These are phyloP conservation scores for Hysterium pulicare DNA, from an alignment of 2,329 filamentous ascomycete species.

Conservation along the genomic window DNA sequence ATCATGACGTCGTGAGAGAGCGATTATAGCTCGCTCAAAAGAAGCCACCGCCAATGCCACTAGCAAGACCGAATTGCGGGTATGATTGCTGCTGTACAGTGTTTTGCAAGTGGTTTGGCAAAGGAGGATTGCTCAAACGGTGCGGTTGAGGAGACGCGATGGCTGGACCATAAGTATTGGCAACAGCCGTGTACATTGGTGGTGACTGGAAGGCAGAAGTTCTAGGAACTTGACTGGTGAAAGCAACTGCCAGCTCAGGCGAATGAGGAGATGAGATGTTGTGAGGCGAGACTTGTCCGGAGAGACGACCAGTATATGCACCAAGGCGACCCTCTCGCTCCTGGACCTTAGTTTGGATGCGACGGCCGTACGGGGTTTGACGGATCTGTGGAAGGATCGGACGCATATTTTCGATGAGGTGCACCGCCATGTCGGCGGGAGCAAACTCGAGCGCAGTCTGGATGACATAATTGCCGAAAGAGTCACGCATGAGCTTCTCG, in stretches of 20 bases:
- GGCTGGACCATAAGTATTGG: constrained; percentile 25
- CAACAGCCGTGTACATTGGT: constrained; percentile 34
- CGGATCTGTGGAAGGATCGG: constrained; percentile 81
- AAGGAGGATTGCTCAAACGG: constrained; percentile 35
- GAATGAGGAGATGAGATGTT: constrained; percentile 19
- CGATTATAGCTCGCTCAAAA: constrained; percentile 31
- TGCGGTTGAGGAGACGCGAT: constrained; percentile 36
- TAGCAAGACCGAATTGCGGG: constrained; percentile 20
- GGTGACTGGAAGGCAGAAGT: constrained; percentile 19
- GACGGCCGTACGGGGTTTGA: constrained; percentile 88
- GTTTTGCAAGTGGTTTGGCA: constrained; percentile 35
- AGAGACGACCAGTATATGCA: constrained; percentile 27
- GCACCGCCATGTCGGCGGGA: constrained; percentile 35
- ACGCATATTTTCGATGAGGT: constrained; percentile 79
- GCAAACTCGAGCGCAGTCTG: constrained; percentile 68
- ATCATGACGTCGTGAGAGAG: constrained; percentile 46
- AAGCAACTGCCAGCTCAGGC: constrained; percentile 18
- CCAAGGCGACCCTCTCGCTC: constrained; percentile 47
- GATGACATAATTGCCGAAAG: constrained; percentile 95
- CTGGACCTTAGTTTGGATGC: constrained; percentile 84
- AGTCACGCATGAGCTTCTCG: constrained; percentile 84
- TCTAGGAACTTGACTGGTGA: constrained; percentile 15
- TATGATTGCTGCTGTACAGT: constrained; percentile 38
- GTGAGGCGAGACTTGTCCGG: constrained; percentile 29
- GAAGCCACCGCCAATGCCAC: constrained; percentile 44